Base-by-base conservation (phyloP, 2,329 filamentous ascomycete genomes). In the Fusarium albidum region DNA sequence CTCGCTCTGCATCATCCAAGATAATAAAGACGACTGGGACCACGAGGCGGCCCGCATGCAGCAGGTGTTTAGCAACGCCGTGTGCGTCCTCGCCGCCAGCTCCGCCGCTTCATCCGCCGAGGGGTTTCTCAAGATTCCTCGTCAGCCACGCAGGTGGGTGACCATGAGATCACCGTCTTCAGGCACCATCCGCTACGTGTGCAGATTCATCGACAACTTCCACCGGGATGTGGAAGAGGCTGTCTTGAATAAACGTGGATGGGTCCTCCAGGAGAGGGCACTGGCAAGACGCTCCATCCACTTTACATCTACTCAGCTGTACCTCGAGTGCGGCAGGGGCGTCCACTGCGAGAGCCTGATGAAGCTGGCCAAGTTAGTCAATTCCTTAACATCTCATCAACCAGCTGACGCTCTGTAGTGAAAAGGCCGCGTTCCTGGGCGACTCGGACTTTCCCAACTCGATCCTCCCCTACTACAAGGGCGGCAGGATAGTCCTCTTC, bases 171-270 rank as follows among this genome's bases (percentile, higher is more conserved):
- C 47, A 3, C 9, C 9, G 13, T 33, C 25, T 11, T 33, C 25
- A 2, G 51, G 51, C 0, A 5, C 15, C 2, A 21, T 15, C 1
- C 27, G 66, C 6, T 71, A 68, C 29, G 18, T 74, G n/a, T 71
- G 68, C 27, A 33, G 56, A n/a, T 25, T 42, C 12, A 64, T 73
- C 2, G 73, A 75, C 40, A 57, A 75, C 51, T 77, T 76, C 55
- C 35, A 65, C 4, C 11, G 27, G 12, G 52, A 77, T 10, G 73
- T 77, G 1, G 57, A 69, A 1, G 39, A 69, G 1, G 59, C 68
- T 1, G 12, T 55, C 2, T 55, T 78, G 3, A 74, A 68, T 44
- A 57, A 49, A 6, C 63, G 52, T 2, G 52, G 52, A 0, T 54
- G 49, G 52, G 33, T 40, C 6, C n/a, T 55, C 3, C 49, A 54